These are phyloP conservation scores for Plasmodium cynomolgi DNA, from an alignment of 169 alveolate genomes.

Conservation along the genomic window DNA sequence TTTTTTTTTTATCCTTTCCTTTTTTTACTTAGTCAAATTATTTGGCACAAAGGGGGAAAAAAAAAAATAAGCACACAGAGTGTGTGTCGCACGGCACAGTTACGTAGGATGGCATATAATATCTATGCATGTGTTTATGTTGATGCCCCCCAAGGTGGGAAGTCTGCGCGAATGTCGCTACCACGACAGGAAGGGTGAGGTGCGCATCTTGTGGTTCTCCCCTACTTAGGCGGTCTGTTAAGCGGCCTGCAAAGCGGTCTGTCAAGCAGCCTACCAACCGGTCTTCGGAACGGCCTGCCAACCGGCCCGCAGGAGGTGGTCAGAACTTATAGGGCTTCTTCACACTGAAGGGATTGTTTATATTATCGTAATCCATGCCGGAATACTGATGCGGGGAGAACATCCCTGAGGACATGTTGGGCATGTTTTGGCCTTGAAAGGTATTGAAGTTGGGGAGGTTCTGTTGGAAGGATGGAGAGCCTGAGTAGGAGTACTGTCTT, in stretches of 20 bases:
- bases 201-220: not conserved
- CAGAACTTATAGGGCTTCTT: conserved; percentile 39
- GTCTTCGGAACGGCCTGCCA: not conserved
- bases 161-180: too few species aligned
- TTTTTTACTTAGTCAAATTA: not conserved
- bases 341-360: conserved; percentile 38
- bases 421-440: conserved; percentile 19
- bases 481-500: conserved; percentile 45
- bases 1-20: not conserved
- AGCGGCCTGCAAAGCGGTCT: not conserved
- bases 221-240: not conserved
- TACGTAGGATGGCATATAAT: not conserved
- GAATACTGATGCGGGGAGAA: conserved; percentile 12
- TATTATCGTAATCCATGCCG: conserved; percentile 1
- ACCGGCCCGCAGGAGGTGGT: not conserved
- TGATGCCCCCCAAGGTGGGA: not conserved
- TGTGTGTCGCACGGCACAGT: not conserved
- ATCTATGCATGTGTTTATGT: not conserved
- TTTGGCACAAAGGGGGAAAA: not conserved
- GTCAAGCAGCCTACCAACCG: not conserved
- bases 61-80: too few species aligned
- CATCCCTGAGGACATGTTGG: conserved; percentile 3
- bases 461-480: conserved; percentile 23
- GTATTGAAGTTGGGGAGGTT: conserved; percentile 1
- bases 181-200: not conserved